These are phyloP conservation scores for Cytospora piceae DNA, from an alignment of 2,329 filamentous ascomycete genomes.

Conservation along the genomic window DNA sequence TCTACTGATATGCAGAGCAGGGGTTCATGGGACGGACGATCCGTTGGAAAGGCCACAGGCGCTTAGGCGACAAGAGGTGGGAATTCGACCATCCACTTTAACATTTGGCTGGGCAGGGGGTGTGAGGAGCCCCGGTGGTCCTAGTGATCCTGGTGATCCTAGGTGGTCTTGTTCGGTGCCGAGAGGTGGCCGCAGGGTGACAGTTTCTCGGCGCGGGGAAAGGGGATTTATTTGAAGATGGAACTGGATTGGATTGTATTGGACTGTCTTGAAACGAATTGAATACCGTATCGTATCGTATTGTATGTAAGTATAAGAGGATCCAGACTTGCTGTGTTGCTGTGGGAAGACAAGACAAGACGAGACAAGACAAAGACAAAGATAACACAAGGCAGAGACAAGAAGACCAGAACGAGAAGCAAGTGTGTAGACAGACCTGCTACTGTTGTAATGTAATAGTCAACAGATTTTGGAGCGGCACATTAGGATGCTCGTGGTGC, in stretches of 20 bases:
- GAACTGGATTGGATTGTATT: not conserved
- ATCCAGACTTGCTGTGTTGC: not conserved
- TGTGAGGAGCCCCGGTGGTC: not conserved
- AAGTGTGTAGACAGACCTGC: not conserved
- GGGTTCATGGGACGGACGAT: not conserved
- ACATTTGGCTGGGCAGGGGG: not conserved
- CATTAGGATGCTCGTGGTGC: conserved; percentile 2
- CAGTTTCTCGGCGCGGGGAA: conserved; percentile 14
- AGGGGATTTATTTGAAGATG: not conserved
- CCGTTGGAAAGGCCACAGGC: not conserved
- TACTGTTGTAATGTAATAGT: not conserved
- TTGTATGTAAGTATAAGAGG: not conserved
- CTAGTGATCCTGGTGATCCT: no score
- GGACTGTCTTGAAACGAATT: not conserved
- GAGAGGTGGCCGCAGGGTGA: not conserved
- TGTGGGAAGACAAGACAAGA: not conserved
- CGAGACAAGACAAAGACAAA: not conserved
- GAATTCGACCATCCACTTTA: not conserved
- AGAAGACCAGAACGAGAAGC: not conserved
- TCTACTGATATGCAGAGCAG: conserved; percentile 1
- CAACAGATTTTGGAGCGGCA: not conserved
- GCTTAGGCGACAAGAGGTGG: not conserved
- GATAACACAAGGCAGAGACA: not conserved
- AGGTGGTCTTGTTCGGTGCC: not conserved
- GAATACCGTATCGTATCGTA: not conserved